A percentile compares a stretch with the other conserved stretches of the same genome.
These are phyloP conservation scores for Hericium coralloides DNA, from an alignment of 768 basidiomycete genomes.

Conservation along the genomic window DNA sequence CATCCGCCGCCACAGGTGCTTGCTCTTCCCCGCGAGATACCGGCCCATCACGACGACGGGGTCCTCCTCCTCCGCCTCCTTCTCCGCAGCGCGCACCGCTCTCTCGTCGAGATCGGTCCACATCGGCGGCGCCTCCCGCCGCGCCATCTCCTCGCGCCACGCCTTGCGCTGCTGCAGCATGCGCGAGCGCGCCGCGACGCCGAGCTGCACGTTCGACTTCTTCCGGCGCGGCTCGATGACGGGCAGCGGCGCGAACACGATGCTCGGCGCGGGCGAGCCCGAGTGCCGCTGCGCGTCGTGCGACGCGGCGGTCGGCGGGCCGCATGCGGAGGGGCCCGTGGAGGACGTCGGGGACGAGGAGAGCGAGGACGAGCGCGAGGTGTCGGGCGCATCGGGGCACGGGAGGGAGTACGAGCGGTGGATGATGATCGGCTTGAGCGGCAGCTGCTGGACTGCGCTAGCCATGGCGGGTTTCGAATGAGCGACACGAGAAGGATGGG, in stretches of 20 bases:
- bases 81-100: neutral
- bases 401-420: neutral
- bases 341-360: constrained; percentile 6
- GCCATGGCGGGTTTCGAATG: too few species aligned
- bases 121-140: neutral
- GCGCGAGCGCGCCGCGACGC: constrained; percentile 28
- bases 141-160: neutral
- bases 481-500: too few species aligned
- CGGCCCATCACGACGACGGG: constrained; percentile 8
- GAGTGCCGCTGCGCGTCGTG: constrained; percentile 12
- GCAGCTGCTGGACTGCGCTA: too few species aligned
- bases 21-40: constrained; percentile 11
- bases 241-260: constrained; percentile 30
- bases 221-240: constrained; percentile 22
- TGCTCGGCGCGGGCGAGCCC: constrained; percentile 8
- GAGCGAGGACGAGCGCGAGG: neutral
- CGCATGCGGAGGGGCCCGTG: neutral
- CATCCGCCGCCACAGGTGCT: constrained; percentile 9
- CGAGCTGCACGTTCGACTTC: constrained; percentile 21
- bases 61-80: constrained; percentile 6
- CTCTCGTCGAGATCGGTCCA: constrained; percentile 5
- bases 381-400: neutral
- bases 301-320: neutral
- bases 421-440: neutral
- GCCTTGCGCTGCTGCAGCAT: constrained; percentile 22